Base-by-base conservation (phyloP, 495 filamentous ascomycete genomes). In the Penicillium canariense region DNA sequence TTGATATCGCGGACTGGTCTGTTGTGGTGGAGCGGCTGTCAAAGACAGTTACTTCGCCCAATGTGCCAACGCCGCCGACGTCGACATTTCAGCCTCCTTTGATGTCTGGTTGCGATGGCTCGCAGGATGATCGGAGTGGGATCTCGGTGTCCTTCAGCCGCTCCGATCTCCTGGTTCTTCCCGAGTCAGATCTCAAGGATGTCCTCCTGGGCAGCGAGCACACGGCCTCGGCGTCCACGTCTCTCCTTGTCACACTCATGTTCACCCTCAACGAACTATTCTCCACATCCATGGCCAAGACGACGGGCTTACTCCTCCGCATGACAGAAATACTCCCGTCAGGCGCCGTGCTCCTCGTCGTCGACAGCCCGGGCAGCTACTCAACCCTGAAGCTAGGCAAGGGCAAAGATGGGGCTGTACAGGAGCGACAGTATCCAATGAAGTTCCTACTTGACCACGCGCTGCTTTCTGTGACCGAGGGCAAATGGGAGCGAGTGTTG, bases 241-340 rank as follows among this genome's bases (percentile, higher is more conserved):
- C 79, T 69, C 40, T 57, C 69, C 76, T 97, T 0, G 76, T 94
- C 4, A 96, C 94, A 0, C 69, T 97, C 0, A 84, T 97, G 70
- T 97, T 97, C 78, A 96, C 92, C 0, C 81, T 97, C n/a, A 97
- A 97, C 68, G 94, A 98, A 71, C 86, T 98, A 4, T 97, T 96
- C 75, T 77, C 82, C 0, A 79, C 84, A 9, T 91, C 89, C 3
- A 77, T 91, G 49, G 73, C 82, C 4, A 81, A 82, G 40, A 87
- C 93, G 0, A 96, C 93, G 2, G 70, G 69, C 0, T 84, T 97
- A 56, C 76, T 98, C 0, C 77, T 90, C 1, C 68, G 74, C 1
- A 68, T 95, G 3, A 87, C 84, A 11, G 68, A 79, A 6, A 48
- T 74, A 1, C 57, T 87, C 2, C 70, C 77, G 8, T 43, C 68